A percentile compares a stretch with the other conserved stretches of the same genome.
phyloP scores from a whole-genome alignment of 1,139 yeast genomes.

The Yamadazyma atmosphaerica region DNA sequence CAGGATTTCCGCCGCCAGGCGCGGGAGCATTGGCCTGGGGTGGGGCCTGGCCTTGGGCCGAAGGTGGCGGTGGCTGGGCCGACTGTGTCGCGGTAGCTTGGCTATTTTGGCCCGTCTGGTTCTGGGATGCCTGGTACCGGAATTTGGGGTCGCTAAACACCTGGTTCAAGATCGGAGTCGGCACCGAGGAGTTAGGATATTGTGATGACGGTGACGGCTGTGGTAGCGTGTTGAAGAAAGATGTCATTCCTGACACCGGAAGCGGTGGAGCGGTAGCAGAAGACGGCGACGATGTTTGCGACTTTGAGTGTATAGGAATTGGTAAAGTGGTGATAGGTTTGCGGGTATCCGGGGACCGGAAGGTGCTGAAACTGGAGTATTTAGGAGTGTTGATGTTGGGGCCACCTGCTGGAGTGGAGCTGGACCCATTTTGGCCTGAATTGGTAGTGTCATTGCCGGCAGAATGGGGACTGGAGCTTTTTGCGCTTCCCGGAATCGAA shows the following conservation, averaged over 20 bases:
- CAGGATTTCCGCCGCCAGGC: too few relatives aligned
- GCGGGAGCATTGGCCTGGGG: too few relatives aligned
- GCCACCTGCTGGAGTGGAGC: constrained; percentile 7
- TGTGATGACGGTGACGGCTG: constrained; percentile 30
- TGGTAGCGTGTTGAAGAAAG: constrained; percentile 29
- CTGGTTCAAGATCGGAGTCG: constrained; percentile 41
- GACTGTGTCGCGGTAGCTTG: too few relatives aligned
- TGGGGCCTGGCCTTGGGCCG: too few relatives aligned
- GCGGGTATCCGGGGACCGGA: constrained; percentile 38
- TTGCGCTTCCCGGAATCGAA: constrained; percentile 2
- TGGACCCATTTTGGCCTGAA: not conserved
- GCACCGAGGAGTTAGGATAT: constrained; percentile 21
- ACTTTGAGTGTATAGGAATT: constrained; percentile 39
- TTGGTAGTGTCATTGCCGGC: constrained; percentile 6
- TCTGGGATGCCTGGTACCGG: constrained; percentile 10
- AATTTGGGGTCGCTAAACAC: constrained; percentile 22
- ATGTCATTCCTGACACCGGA: constrained; percentile 25
- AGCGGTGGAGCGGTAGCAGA: constrained; percentile 43
- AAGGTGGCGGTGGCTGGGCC: too few relatives aligned
- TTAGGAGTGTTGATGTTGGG: constrained; percentile 24
- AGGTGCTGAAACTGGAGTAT: constrained; percentile 29
- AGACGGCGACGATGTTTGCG: constrained; percentile 47
- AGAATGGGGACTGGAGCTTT: too few relatives aligned
- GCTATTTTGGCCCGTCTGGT: constrained; percentile 5
- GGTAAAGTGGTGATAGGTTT: constrained; percentile 39